Evolutionary conservation across 2,329 filamentous ascomycete species (phyloP), one percentile per base, ranked within the genome.

Genomic region (Fusarium anthophilum): DNA sequence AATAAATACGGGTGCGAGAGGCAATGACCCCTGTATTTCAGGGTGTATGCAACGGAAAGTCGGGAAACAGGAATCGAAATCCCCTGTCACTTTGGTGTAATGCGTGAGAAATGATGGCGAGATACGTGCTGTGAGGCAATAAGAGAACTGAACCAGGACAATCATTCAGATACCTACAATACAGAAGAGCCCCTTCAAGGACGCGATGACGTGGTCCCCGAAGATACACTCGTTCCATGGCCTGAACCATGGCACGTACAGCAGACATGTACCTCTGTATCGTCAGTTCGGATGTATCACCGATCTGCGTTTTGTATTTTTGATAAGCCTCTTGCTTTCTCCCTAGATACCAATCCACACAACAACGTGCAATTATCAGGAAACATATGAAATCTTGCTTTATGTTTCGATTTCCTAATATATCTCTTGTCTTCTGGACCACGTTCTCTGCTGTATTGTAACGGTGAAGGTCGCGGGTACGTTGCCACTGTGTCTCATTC

Each of bases 391-490:
- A 11, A 20, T 30, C 56, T 9, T 15, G 2, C 43, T 50, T 50
- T 0, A 6, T 4, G 10, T 30, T 48, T 20, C 15, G 28, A 10
- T 30, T n/a, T 15, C 50, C 32, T 12, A 50, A 4, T 37, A 38
- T 3, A 1, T 39, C 32, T 6, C 24, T 50, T 18, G 32, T 59
- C 20, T 37, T 59, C 2, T 59, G 24, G 0, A 28, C 11, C 8
- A 30, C 8, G 9, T 30, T 14, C 6, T 48, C 43, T 12, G 24
- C 32, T 22, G 43, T 50, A 20, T 2, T 20, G 1, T 59, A 59
- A 7, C 11, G 1, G 11, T 58, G 30, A 8, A 48, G 8, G 0
- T n/a, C 4, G 3, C 18, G 28, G 20, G 55, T 3, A 3, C 12
- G 18, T 28, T 58, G 30, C 43, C n/a, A 48, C 30, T 48, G 18